Evolutionary conservation across 129 eudicot species (phyloP).

Genomic region (Arctium minus): DNA sequence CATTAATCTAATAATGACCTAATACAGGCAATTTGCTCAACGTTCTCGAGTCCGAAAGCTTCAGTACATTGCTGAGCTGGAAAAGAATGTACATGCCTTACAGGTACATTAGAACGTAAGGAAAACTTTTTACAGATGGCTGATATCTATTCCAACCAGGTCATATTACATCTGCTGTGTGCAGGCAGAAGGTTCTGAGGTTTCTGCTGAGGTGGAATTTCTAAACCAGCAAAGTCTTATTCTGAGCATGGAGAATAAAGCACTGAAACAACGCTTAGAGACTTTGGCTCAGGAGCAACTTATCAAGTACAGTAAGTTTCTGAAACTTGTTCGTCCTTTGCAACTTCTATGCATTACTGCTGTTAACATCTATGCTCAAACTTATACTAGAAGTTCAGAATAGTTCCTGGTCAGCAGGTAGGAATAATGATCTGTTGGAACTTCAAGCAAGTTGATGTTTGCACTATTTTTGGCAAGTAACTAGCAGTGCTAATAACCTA

Average conservation of each 20-base stretch:
- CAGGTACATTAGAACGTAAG: conserved; percentile 51
- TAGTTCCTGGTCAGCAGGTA: background rate
- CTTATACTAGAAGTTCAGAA: background rate
- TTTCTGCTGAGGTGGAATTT: conserved; percentile 95
- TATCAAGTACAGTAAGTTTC: conserved; percentile 82
- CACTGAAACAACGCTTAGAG: conserved; percentile 86
- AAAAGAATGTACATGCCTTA: conserved; percentile 88
- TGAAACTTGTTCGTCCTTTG: background rate
- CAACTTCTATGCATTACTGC: background rate
- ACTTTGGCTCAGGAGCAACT: conserved; percentile 86
- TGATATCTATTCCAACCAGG: background rate
- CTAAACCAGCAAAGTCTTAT: conserved; percentile 89
- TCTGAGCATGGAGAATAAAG: conserved; percentile 91
- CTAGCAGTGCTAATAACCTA: background rate
- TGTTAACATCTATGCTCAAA: background rate
- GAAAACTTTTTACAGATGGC: background rate
- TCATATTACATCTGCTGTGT: conserved; percentile 16
- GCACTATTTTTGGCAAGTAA: background rate
- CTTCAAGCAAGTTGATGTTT: background rate
- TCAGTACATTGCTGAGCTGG: conserved; percentile 98
- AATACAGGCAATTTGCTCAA: conserved; percentile 95
- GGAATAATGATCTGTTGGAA: background rate
- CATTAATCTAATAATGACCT: conserved; percentile 1
- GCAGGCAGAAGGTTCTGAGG: conserved; percentile 93
- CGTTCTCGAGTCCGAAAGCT: conserved; percentile 97